These are phyloP conservation scores for Colletotrichum chrysophilum DNA, from an alignment of 2,329 filamentous ascomycete species.

Conservation along the genomic window DNA sequence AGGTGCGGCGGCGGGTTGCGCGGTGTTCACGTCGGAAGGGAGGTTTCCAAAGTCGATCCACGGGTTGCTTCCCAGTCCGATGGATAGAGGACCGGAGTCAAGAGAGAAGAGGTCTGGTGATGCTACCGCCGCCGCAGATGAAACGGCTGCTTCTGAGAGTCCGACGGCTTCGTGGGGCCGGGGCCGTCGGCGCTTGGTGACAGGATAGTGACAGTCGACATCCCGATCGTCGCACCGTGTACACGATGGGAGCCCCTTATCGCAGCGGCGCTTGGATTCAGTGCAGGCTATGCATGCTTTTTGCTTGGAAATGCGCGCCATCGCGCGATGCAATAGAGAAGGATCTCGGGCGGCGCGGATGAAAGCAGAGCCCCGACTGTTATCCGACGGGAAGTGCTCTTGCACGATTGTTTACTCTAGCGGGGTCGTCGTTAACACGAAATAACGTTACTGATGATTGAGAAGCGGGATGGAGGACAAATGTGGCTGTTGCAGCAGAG, in stretches of 20 bases:
- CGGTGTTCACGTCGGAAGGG: background rate
- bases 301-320: constrained; percentile 14
- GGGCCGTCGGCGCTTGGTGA: background rate
- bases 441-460: background rate
- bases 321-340: background rate
- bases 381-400: background rate
- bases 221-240: constrained; percentile 31
- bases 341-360: background rate
- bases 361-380: background rate
- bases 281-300: constrained; percentile 40
- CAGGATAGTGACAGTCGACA: constrained; percentile 25
- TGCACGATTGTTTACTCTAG: background rate
- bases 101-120: background rate
- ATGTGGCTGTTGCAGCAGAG: background rate
- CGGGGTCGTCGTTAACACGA: background rate
- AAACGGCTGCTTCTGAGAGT: background rate
- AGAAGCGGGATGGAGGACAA: background rate
- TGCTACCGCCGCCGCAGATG: background rate
- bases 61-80: background rate
- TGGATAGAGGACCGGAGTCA: background rate
- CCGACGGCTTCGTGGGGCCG: background rate
- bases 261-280: constrained; percentile 40
- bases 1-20: background rate
- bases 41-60: background rate
- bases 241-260: constrained; percentile 35